phyloP scores from a whole-genome alignment of 352 stramenopile genomes.

The Stramenopiles sp. region DNA sequence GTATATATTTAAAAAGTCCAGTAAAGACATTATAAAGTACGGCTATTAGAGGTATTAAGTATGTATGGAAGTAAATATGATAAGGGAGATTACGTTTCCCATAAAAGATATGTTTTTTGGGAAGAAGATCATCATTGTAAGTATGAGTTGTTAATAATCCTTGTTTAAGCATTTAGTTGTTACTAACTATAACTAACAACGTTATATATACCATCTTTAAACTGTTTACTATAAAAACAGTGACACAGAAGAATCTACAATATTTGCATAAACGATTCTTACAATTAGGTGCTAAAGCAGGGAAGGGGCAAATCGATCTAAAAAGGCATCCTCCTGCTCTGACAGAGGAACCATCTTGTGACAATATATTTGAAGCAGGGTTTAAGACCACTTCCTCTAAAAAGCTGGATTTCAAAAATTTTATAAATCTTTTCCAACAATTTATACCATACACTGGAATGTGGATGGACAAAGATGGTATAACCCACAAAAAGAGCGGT shows the following conservation, averaged over 20 bases:
- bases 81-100: neutral
- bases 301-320: neutral
- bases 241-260: neutral
- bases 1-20: too few relatives aligned
- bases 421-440: neutral
- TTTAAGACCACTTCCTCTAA: neutral
- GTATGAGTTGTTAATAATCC: too few relatives aligned
- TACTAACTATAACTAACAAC: too few relatives aligned
- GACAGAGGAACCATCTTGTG: slow-evolving; percentile 1
- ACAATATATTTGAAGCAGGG: slow-evolving; percentile 7
- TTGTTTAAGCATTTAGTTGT: too few relatives aligned
- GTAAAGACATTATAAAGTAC: too few relatives aligned
- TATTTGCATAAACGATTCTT: slow-evolving; percentile 6
- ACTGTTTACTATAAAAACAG: neutral
- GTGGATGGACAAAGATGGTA: neutral
- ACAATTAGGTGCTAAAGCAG: neutral
- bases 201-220: too few relatives aligned
- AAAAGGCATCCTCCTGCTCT: neutral
- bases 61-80: neutral
- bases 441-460: neutral
- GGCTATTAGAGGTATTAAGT: too few relatives aligned
- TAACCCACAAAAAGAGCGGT: neutral
- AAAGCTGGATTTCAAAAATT: slow-evolving; percentile 1
- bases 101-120: neutral
- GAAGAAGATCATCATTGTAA: neutral